Conservation (phyloP, 208 protist genomes). For the Wallacemonas rigidus region DNA sequence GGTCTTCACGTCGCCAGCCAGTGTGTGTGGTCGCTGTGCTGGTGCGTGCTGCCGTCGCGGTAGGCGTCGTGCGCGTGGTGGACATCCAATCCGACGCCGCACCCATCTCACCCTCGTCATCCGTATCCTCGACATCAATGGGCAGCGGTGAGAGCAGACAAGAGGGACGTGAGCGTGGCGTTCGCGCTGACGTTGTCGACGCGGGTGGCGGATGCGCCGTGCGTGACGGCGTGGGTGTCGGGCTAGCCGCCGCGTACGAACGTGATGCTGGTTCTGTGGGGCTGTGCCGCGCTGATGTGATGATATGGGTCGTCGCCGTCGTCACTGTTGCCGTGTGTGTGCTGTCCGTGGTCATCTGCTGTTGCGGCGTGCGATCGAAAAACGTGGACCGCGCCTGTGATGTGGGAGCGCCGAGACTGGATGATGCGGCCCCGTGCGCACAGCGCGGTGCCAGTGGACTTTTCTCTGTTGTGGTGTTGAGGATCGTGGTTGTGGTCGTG, state of each 20-base stretch:
- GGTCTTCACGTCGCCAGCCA: neutral
- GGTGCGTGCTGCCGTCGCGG: neutral
- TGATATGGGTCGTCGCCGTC: neutral
- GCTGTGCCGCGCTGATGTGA: neutral
- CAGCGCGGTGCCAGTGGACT: neutral
- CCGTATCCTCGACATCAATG: neutral
- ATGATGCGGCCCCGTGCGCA: neutral
- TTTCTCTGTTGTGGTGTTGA: neutral
- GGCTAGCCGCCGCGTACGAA: too few relatives aligned
- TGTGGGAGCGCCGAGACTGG: too few relatives aligned
- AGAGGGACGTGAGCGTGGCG: neutral
- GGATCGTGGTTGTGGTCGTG: neutral
- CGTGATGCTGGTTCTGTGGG: too few relatives aligned
- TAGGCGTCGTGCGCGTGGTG: neutral
- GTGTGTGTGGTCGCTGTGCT: neutral
- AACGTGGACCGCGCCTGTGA: too few relatives aligned
- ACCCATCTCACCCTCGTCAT: neutral
- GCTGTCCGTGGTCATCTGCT: too few relatives aligned
- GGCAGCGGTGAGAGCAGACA: slow-evolving; percentile 10
- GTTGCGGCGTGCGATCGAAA: too few relatives aligned
- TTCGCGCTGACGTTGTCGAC: neutral
- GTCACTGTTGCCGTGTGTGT: neutral
- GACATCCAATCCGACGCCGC: neutral
- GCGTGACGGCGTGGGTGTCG: too few relatives aligned
- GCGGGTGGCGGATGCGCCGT: too few relatives aligned